These are phyloP conservation scores for Metschnikowia peoriensis DNA, from an alignment of 805 yeast genomes.

Conservation along the genomic window DNA sequence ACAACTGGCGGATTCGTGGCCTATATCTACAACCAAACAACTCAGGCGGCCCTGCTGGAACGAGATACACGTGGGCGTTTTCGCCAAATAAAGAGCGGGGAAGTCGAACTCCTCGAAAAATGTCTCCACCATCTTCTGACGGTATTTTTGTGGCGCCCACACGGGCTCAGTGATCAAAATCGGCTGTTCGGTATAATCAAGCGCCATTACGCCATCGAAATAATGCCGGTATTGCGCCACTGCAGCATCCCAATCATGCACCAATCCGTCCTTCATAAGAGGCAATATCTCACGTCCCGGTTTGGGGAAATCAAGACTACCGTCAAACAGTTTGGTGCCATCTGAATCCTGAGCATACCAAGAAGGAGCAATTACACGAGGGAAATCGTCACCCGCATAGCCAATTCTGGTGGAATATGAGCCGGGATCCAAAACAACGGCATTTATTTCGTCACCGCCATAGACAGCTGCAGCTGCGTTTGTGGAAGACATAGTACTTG, in stretches of 20 bases:
- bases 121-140: conserved; percentile 67
- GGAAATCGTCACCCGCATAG: conserved; percentile 89
- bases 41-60: conserved; percentile 88
- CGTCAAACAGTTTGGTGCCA: conserved; percentile 33
- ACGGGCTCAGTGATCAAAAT: conserved; percentile 82
- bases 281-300: conserved; percentile 51
- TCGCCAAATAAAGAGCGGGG: conserved; percentile 79
- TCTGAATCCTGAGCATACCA: conserved; percentile 40
- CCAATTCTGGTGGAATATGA: conserved; percentile 82
- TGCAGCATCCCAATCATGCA: conserved; percentile 87
- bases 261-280: conserved; percentile 56
- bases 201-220: conserved; percentile 48
- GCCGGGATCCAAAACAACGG: conserved; percentile 90
- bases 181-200: conserved; percentile 67
- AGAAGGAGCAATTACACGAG: conserved; percentile 74
- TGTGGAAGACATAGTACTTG: conserved; percentile 14
- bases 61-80: conserved; percentile 82
- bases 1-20: conserved; percentile 73
- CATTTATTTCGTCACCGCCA: conserved; percentile 77
- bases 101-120: conserved; percentile 66
- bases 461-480: conserved; percentile 21
- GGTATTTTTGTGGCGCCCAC: conserved; percentile 70
- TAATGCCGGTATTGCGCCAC: conserved; percentile 68
- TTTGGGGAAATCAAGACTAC: conserved; percentile 51
- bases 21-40: conserved; percentile 82